These are phyloP conservation scores for Colletotrichum gigasporum DNA, from an alignment of 2,329 filamentous ascomycete genomes.

Conservation along the genomic window DNA sequence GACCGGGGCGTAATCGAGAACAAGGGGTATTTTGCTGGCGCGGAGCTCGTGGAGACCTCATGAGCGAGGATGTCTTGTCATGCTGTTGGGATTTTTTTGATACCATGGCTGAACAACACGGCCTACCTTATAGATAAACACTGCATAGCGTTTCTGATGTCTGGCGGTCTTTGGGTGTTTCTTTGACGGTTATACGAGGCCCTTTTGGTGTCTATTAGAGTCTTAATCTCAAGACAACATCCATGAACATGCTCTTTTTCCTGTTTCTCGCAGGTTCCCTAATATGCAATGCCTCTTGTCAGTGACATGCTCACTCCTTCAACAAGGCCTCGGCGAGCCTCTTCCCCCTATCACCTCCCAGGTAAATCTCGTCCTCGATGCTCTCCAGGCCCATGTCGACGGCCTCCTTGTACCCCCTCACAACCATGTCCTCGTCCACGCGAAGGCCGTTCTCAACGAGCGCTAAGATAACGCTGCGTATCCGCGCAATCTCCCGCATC, in stretches of 20 bases:
- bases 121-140: slow-evolving; percentile 29
- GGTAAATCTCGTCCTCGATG: slow-evolving; percentile 66
- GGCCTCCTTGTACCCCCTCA: slow-evolving; percentile 82
- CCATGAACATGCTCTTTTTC: background rate
- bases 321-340: slow-evolving; percentile 56
- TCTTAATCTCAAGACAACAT: slow-evolving; percentile 4
- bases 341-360: slow-evolving; percentile 66
- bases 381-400: slow-evolving; percentile 76
- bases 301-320: slow-evolving; percentile 10
- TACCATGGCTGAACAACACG: slow-evolving; percentile 19
- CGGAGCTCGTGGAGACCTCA: slow-evolving; percentile 65
- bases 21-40: slow-evolving; percentile 95
- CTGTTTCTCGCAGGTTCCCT: slow-evolving; percentile 1
- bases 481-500: slow-evolving; percentile 86
- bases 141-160: slow-evolving; percentile 31
- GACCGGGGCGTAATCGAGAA: slow-evolving; percentile 97
- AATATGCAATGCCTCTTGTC: background rate
- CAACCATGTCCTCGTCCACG: slow-evolving; percentile 91
- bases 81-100: slow-evolving; percentile 24
- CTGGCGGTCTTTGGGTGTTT: slow-evolving; percentile 16
- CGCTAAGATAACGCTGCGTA: slow-evolving; percentile 83
- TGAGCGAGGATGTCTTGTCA: background rate
- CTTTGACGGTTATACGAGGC: slow-evolving; percentile 10
- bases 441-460: slow-evolving; percentile 83
- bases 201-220: slow-evolving; percentile 22